Conservation (phyloP, 805 yeast genomes). For the Pichia eremophila region DNA sequence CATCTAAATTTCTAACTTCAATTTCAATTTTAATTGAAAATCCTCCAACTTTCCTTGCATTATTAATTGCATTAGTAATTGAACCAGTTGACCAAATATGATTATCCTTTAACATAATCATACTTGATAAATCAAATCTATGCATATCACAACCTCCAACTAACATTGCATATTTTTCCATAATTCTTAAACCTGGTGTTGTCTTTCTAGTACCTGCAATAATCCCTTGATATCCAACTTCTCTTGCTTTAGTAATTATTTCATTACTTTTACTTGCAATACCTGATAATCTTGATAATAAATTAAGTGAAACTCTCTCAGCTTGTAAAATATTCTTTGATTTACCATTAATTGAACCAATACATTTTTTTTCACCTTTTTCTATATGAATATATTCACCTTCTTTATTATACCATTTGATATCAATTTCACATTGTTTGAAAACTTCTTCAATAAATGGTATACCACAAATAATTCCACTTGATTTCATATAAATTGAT, state of each 20-base stretch:
- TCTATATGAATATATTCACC: constrained; percentile 49
- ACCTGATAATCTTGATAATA: constrained; percentile 78
- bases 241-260: constrained; percentile 52
- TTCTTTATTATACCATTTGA: constrained; percentile 67
- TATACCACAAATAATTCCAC: constrained; percentile 74
- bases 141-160: constrained; percentile 94
- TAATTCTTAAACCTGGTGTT: constrained; percentile 85
- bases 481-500: constrained; percentile 68
- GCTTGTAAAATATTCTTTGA: constrained; percentile 72
- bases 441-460: constrained; percentile 87
- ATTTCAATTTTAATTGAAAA: constrained; percentile 88
- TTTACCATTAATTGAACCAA: constrained; percentile 73
- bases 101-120: constrained; percentile 95
- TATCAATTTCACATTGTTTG: constrained; percentile 59
- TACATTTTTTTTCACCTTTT: constrained; percentile 46
- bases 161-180: constrained; percentile 90
- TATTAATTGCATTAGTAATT: constrained; percentile 69
- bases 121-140: constrained; percentile 80
- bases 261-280: constrained; percentile 66
- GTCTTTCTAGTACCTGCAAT: constrained; percentile 96
- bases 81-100: constrained; percentile 92
- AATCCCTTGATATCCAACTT: constrained; percentile 64
- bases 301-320: constrained; percentile 78
- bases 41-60: constrained; percentile 77
- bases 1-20: constrained; percentile 76